Evolutionary conservation across 2,329 filamentous ascomycete genomes (phyloP), one percentile per base, ranked within the genome.

Genomic region (Colletotrichum karsti): DNA sequence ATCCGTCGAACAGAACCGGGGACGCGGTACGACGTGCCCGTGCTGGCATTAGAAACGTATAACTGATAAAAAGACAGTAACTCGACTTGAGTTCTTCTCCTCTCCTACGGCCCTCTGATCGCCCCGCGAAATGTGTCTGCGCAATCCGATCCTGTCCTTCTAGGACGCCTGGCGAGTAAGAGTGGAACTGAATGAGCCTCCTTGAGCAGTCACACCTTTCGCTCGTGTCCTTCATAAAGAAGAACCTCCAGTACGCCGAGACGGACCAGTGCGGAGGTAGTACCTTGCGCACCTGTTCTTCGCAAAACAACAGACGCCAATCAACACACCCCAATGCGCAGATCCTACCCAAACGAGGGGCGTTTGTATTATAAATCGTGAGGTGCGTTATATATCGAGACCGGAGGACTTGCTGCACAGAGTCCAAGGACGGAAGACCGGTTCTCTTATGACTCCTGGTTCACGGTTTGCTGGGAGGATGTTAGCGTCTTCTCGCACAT

Each of bases 401-500:
- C 50, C 28, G 39, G 35, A 53, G 37, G 35, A 33, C 22, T 48
- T 67, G 51, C 46, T 44, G 51, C 64, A 65, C 44, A 56, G 60
- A 41, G 53, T 59, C 39, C 39, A 54, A 12, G 30, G 15, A 35
- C 28, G 10, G 46, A n/a, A 59, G 26, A 55, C n/a, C 37, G 30
- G 56, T 28, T 28, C 15, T 39, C 53, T 35, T 63, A 71, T 57
- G 55, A 61, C 50, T 72, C 71, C 57, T 73, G 72, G 69, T 75
- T 74, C 50, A 76, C 73, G 18, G 73, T 75, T 73, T 72, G 70
- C 70, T 74, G 30, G 30, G 35, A 18, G 39, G 35, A 55, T 30
- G 61, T 69, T 51, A 69, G 69, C 33, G 13, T 12, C 10, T 18
- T 51, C 24, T 41, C 30, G 9, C 28, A 37, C 20, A 28, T n/a